phyloP scores from a whole-genome alignment of 345 rosid species.

The Viola odorata region DNA sequence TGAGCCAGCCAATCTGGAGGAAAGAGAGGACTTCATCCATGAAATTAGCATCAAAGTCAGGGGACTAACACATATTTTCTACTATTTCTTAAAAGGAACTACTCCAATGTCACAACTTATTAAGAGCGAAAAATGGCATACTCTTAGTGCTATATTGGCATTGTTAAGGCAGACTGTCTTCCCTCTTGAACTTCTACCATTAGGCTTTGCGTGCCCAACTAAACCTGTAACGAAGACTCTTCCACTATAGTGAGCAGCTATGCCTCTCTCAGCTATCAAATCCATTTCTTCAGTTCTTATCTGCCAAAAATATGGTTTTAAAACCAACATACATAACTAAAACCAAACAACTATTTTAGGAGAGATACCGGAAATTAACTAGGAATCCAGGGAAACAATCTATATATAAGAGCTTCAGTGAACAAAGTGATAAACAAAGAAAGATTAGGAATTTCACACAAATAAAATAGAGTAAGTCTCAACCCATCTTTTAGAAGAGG shows the following conservation, averaged over 20 bases:
- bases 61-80: slow-evolving; percentile 5
- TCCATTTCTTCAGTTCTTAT: slow-evolving; percentile 98
- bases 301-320: slow-evolving; percentile 31
- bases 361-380: background rate
- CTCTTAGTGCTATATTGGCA: slow-evolving; percentile 94
- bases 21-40: slow-evolving; percentile 14
- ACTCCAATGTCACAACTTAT: slow-evolving; percentile 9
- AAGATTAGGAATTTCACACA: background rate
- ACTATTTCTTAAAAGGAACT: slow-evolving; percentile 13
- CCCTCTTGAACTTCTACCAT: slow-evolving; percentile 65
- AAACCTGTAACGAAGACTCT: slow-evolving; percentile 64
- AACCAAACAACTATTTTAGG: background rate
- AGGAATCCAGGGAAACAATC: background rate
- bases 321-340: background rate
- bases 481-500: background rate
- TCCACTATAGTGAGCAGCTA: slow-evolving; percentile 97
- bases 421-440: background rate
- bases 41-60: slow-evolving; percentile 26
- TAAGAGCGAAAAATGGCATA: slow-evolving; percentile 27
- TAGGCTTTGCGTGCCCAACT: slow-evolving; percentile 62
- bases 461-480: background rate
- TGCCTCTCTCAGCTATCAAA: slow-evolving; percentile 94
- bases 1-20: slow-evolving; percentile 71
- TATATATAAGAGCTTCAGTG: background rate
- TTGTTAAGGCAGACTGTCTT: slow-evolving; percentile 78